Base-by-base conservation (phyloP, 306 rosid genomes). In the Leucaena leucocephala region DNA sequence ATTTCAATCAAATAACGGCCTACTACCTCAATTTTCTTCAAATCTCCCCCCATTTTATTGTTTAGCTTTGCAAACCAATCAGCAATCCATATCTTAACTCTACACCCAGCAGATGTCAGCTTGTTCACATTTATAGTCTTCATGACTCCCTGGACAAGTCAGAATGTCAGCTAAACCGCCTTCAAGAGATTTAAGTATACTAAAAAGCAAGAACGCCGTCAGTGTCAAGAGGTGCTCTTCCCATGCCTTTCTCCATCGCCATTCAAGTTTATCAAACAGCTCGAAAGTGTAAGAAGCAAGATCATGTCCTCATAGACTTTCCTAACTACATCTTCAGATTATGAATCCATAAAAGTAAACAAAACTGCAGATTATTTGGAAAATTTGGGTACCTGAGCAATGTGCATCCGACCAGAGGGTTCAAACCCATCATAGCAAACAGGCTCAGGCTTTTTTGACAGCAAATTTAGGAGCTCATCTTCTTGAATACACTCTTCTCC, bases 391-490 rank as follows among this genome's bases (percentile, higher is more conserved):
- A 92, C 98, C 96, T 94, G 98, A 76, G 98, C 97, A 67, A 94
- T 92, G 83, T 94, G 98, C 98, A 94, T 94, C 71, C 97, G 82
- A 3, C 98, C 97, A 11, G 97, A 92, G 42, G 98, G 97, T 71
- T 94, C 97, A 14, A 94, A 94, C 2, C 98, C 97, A 16, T 94
- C 98, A 33, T 94, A 94, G 84, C 97, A 92, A 58, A 92, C 45
- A 0, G 97, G 97, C 36, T 88, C 91, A 7, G 97, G 87, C 73
- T 94, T 94, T 11, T 92, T 85, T 1, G 80, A 80, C 36, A 94
- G 88, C 44, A 94, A 78, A 55, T 89, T 89, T 9, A 82, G 84
- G 27, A 94, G 97, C 82, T 94, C 97, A 0, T 92, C 97, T 42
- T 92, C 93, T 77, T 89, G 97, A 66, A 94, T 88, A 50, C 97